phyloP scores from a whole-genome alignment of 345 rosid species.

The Bruguiera parviflora region DNA sequence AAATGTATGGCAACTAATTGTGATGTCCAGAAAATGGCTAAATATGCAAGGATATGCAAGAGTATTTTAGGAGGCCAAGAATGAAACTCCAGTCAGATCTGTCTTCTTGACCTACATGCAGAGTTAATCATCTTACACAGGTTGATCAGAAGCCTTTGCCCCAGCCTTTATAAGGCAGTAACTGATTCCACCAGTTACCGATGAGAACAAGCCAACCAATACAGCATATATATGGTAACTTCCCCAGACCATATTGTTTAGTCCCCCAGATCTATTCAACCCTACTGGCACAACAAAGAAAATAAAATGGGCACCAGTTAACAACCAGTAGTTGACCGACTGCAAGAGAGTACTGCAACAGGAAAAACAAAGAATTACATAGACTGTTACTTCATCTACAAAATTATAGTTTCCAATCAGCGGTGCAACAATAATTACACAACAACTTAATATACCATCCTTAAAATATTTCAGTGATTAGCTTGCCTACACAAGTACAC shows the following conservation, averaged over 20 bases:
- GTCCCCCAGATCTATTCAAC: slow-evolving; percentile 31
- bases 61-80: too few species aligned
- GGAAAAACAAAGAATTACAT: background rate
- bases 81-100: background rate
- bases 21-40: background rate
- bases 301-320: background rate
- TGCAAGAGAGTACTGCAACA: background rate
- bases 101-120: background rate
- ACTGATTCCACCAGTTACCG: slow-evolving; percentile 78
- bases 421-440: too few species aligned
- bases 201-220: slow-evolving; percentile 65
- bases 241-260: slow-evolving; percentile 23
- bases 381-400: too few species aligned
- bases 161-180: slow-evolving; percentile 75
- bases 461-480: too few species aligned
- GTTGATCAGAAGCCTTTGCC: slow-evolving; percentile 81
- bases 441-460: too few species aligned
- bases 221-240: slow-evolving; percentile 47
- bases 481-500: too few species aligned
- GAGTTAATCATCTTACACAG: slow-evolving; percentile 55
- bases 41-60: background rate
- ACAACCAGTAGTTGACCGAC: background rate
- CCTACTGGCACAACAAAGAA: slow-evolving; percentile 28
- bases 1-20: background rate
- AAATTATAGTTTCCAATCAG: too few species aligned